These are phyloP conservation scores for Kokia cookei DNA, from an alignment of 441 rosid species.

Conservation along the genomic window DNA sequence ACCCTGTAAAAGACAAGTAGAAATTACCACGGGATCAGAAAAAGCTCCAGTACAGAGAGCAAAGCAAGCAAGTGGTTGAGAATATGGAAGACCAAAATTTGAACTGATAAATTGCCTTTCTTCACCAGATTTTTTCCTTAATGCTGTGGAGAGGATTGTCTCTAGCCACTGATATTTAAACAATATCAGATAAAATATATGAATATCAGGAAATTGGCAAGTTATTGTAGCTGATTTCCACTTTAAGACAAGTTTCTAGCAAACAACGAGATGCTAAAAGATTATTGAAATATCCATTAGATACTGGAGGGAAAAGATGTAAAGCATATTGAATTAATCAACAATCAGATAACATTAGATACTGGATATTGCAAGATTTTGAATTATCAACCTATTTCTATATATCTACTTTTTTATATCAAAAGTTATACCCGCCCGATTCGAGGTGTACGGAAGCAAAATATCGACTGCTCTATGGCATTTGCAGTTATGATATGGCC, in stretches of 20 bases:
- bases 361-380: not conserved
- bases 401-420: not conserved
- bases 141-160: slow-evolving; percentile 65
- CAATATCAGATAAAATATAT: slow-evolving; percentile 8
- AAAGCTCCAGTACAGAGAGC: slow-evolving; percentile 79
- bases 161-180: slow-evolving; percentile 68
- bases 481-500: slow-evolving; percentile 76
- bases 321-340: not conserved
- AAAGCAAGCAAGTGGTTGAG: slow-evolving; percentile 66
- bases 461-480: slow-evolving; percentile 76
- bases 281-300: too few relatives aligned
- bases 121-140: slow-evolving; percentile 63
- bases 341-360: not conserved
- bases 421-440: slow-evolving; percentile 53
- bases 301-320: not conserved
- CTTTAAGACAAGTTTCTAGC: not conserved
- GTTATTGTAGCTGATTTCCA: not conserved
- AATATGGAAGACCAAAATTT: slow-evolving; percentile 44
- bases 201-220: not conserved
- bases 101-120: slow-evolving; percentile 52
- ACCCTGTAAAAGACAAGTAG: not conserved
- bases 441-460: slow-evolving; percentile 64
- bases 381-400: not conserved
- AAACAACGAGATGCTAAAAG: too few relatives aligned
- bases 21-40: slow-evolving; percentile 81